Percentiles rank a stretch among this genome's conserved stretches.
These are phyloP conservation scores for Aspergillus tanneri DNA, from an alignment of 2,329 filamentous ascomycete species.

Conservation along the genomic window DNA sequence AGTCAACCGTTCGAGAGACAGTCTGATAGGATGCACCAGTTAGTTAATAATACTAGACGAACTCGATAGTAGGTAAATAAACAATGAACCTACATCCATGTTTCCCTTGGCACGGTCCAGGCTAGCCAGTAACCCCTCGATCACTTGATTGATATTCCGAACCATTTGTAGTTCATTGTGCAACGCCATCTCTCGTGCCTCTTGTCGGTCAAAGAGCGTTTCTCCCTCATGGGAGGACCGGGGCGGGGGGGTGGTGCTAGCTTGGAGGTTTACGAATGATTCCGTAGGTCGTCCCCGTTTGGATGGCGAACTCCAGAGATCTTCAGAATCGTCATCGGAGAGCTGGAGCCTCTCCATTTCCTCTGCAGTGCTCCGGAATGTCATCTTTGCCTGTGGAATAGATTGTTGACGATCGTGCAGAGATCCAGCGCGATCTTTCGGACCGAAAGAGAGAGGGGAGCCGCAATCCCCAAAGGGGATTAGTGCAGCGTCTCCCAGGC, in stretches of 20 bases:
- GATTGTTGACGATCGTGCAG: background rate
- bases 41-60: background rate
- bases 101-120: slow-evolving; percentile 50
- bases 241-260: slow-evolving; percentile 26
- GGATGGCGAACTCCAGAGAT: slow-evolving; percentile 60
- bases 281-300: slow-evolving; percentile 37
- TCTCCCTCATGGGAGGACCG: slow-evolving; percentile 47
- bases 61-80: slow-evolving; percentile 7
- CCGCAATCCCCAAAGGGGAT: too few species aligned
- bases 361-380: slow-evolving; percentile 41
- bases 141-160: slow-evolving; percentile 79
- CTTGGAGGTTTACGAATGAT: slow-evolving; percentile 38
- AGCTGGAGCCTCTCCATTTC: slow-evolving; percentile 54
- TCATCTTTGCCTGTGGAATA: slow-evolving; percentile 23
- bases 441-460: background rate
- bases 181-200: slow-evolving; percentile 70
- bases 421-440: background rate
- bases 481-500: too few species aligned
- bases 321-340: slow-evolving; percentile 57
- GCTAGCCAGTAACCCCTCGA: slow-evolving; percentile 60
- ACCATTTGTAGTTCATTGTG: slow-evolving; percentile 79
- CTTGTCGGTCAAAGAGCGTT: slow-evolving; percentile 61
- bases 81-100: slow-evolving; percentile 43
- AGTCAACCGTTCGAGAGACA: slow-evolving; percentile 79
- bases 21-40: slow-evolving; percentile 53